Conservation (phyloP, 352 stramenopile genomes). For the Phytopythium delawarense region DNA sequence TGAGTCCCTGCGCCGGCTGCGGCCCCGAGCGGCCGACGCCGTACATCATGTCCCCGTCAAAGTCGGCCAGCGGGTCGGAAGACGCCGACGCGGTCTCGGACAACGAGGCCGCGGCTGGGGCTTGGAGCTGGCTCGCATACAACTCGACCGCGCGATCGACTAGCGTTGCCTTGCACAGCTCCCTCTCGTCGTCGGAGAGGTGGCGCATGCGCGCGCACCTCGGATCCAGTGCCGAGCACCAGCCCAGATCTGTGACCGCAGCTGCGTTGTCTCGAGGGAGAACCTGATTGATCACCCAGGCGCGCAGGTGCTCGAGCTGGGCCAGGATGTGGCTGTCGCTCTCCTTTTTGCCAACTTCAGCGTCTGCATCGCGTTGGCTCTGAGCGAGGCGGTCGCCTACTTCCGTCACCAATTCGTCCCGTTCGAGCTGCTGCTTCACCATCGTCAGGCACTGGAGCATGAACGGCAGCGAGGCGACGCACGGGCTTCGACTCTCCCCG, state of each 20-base stretch:
- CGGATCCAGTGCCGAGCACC: conserved; percentile 42
- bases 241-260: conserved; percentile 20
- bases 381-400: conserved; percentile 1
- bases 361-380: background rate
- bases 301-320: conserved; percentile 9
- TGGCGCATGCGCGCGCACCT: conserved; percentile 41
- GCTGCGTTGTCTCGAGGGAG: conserved; percentile 11
- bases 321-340: background rate
- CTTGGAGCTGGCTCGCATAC: conserved; percentile 22
- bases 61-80: conserved; percentile 18
- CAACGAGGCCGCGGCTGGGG: background rate
- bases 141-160: conserved; percentile 16
- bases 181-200: conserved; percentile 31
- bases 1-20: conserved; percentile 23
- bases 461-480: conserved; percentile 29
- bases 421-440: conserved; percentile 25
- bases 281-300: conserved; percentile 12
- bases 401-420: conserved; percentile 24
- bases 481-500: conserved; percentile 13
- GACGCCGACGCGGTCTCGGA: conserved; percentile 1
- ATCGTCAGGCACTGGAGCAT: conserved; percentile 31
- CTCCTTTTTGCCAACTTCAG: background rate
- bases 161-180: conserved; percentile 15
- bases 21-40: conserved; percentile 9
- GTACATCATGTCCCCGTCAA: conserved; percentile 34